These are phyloP conservation scores for Bipolaris cookei DNA, from an alignment of 2,329 filamentous ascomycete genomes.

Conservation along the genomic window DNA sequence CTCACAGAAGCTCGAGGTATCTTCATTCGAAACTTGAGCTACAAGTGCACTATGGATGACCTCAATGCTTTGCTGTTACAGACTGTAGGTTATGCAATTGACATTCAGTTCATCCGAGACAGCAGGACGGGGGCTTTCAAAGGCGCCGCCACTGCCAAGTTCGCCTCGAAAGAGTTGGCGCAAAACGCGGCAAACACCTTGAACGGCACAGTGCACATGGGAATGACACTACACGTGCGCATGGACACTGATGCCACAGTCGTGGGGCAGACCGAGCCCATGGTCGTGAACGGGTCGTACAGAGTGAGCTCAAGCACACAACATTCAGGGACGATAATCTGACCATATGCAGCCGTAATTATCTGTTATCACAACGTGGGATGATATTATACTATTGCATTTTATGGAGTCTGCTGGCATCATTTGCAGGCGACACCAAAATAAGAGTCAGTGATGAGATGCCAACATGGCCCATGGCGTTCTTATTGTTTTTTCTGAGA, in stretches of 20 bases:
- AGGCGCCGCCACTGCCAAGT: slow-evolving; percentile 43
- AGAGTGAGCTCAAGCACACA: slow-evolving; percentile 20
- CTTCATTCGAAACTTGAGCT: slow-evolving; percentile 45
- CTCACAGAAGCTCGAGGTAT: slow-evolving; percentile 48
- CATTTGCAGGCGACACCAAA: background rate
- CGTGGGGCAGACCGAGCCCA: slow-evolving; percentile 39
- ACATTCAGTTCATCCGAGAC: slow-evolving; percentile 37
- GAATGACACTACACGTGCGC: slow-evolving; percentile 42
- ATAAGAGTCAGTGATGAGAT: background rate
- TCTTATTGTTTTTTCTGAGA: background rate
- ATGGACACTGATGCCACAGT: slow-evolving; percentile 45
- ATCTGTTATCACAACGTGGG: too few species aligned
- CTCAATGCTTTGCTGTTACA: slow-evolving; percentile 38
- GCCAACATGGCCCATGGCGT: background rate
- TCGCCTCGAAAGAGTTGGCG: slow-evolving; percentile 40
- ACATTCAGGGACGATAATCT: slow-evolving; percentile 7
- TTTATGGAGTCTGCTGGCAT: background rate
- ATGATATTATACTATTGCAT: background rate
- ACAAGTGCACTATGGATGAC: slow-evolving; percentile 33
- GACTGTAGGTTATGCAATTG: slow-evolving; percentile 33
- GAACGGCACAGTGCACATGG: slow-evolving; percentile 38
- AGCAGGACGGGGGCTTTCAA: slow-evolving; percentile 36
- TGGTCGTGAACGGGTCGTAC: slow-evolving; percentile 40
- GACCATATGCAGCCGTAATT: slow-evolving; percentile 23
- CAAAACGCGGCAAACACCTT: slow-evolving; percentile 37